These are phyloP conservation scores for Zizania latifolia DNA, from an alignment of 176 grass and related monocot genomes.

Conservation along the genomic window DNA sequence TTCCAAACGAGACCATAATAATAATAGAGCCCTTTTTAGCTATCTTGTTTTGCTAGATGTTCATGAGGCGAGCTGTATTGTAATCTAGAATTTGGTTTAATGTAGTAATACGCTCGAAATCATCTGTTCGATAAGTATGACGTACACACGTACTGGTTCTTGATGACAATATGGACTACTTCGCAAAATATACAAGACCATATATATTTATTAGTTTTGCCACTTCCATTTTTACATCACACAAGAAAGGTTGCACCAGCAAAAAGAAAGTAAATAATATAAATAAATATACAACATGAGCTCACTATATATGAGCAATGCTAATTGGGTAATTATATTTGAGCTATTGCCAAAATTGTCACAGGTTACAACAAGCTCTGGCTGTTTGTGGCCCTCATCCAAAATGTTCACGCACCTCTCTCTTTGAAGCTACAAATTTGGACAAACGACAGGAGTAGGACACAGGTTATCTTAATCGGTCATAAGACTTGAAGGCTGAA, in stretches of 20 bases:
- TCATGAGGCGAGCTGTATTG: too few relatives aligned
- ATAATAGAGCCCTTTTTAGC: too few relatives aligned
- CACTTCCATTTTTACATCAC: slow-evolving; percentile 34
- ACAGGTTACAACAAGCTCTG: slow-evolving; percentile 36
- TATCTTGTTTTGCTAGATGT: too few relatives aligned
- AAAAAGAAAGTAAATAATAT: neutral
- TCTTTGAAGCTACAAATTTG: neutral
- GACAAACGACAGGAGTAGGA: too few relatives aligned
- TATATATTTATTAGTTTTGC: too few relatives aligned
- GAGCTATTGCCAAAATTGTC: neutral
- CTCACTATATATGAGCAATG: slow-evolving; percentile 12
- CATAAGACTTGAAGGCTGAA: neutral
- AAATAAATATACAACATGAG: slow-evolving; percentile 31
- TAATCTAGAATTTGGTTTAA: too few relatives aligned
- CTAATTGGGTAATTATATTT: neutral
- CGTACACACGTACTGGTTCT: too few relatives aligned
- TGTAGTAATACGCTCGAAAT: too few relatives aligned
- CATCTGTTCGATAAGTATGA: too few relatives aligned
- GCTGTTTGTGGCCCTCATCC: neutral
- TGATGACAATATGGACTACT: too few relatives aligned
- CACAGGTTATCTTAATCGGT: neutral
- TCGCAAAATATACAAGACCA: too few relatives aligned
- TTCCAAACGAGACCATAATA: too few relatives aligned
- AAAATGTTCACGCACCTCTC: neutral
- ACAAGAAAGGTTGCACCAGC: neutral